phyloP scores from a whole-genome alignment of 2,329 filamentous ascomycete species.

The Apiospora koreana region DNA sequence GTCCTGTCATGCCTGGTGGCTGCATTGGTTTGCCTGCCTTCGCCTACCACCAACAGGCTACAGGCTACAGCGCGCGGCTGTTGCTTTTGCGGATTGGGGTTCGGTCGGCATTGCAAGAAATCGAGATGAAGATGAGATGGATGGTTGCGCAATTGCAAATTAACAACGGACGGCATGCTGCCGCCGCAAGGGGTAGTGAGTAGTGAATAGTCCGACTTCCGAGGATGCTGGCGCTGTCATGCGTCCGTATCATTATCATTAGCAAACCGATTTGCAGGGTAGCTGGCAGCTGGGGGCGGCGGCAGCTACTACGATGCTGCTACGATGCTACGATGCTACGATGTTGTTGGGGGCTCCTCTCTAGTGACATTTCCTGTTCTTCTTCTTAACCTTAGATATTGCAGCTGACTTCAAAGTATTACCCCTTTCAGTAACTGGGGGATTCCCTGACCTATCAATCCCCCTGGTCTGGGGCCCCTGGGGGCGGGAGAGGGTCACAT shows the following conservation, averaged over 20 bases:
- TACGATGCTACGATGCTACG: background rate
- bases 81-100: background rate
- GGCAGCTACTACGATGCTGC: background rate
- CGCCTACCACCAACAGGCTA: background rate
- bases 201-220: background rate
- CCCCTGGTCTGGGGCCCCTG: background rate
- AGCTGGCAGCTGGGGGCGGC: background rate
- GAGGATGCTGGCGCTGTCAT: background rate
- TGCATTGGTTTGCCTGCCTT: background rate
- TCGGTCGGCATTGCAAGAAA: background rate
- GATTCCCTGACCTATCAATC: background rate
- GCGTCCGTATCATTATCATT: background rate
- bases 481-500: background rate
- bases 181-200: background rate
- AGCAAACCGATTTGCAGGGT: background rate
- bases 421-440: slow-evolving; percentile 8
- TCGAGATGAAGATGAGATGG: background rate
- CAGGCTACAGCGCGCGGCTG: too few relatives aligned
- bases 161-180: background rate
- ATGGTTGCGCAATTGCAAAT: background rate
- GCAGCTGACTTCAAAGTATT: background rate
- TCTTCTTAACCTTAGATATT: background rate
- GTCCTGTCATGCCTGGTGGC: background rate
- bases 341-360: background rate
- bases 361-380: background rate